These are phyloP conservation scores for Boletus smithii DNA, from an alignment of 1,284 basidiomycete genomes.

Conservation along the genomic window DNA sequence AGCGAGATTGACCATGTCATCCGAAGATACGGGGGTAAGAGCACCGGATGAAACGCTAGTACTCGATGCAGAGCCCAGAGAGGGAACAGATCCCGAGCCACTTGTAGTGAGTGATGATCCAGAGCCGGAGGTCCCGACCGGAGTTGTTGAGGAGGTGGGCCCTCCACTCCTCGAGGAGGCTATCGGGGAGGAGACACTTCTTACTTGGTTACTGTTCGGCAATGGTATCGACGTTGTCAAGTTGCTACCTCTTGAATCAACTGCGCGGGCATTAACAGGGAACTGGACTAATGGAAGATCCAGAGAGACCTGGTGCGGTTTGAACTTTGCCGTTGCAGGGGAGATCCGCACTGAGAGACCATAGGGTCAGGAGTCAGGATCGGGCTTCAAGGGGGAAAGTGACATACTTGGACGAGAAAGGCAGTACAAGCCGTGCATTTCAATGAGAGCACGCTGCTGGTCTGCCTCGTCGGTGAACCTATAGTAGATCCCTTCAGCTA, in stretches of 20 bases:
- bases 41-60: conserved; percentile 43
- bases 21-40: conserved; percentile 44
- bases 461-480: conserved; percentile 85
- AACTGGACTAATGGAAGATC: conserved; percentile 52
- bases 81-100: conserved; percentile 52
- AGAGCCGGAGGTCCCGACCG: conserved; percentile 50
- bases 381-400: conserved; percentile 7
- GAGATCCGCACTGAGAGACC: conserved; percentile 73
- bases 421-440: conserved; percentile 87
- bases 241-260: conserved; percentile 34
- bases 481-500: conserved; percentile 11
- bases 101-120: conserved; percentile 48
- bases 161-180: conserved; percentile 41
- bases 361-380: conserved; percentile 31
- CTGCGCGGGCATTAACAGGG: conserved; percentile 33
- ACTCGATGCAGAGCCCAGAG: conserved; percentile 54
- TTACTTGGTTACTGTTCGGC: conserved; percentile 43
- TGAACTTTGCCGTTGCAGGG: conserved; percentile 84
- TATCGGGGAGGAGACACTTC: conserved; percentile 67
- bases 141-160: conserved; percentile 38
- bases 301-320: conserved; percentile 48
- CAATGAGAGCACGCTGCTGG: conserved; percentile 82
- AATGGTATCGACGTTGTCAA: conserved; percentile 48
- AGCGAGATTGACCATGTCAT: conserved; percentile 48
- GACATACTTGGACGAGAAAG: conserved; percentile 77